Conservation (phyloP, 2,329 filamentous ascomycete species). For the Xylaria sp. region DNA sequence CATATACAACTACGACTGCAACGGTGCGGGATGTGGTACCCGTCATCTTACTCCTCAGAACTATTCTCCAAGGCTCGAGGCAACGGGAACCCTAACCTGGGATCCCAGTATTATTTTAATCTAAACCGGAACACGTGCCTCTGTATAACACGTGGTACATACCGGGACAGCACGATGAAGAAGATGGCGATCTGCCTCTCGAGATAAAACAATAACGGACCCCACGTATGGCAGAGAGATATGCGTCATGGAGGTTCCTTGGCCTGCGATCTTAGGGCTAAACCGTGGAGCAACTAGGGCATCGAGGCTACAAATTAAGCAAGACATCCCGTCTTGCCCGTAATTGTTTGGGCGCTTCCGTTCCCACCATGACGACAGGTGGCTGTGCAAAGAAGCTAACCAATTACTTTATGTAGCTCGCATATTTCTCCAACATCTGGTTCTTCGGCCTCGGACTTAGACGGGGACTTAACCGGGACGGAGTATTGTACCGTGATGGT, state of each 20-base stretch:
- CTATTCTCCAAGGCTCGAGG: background rate
- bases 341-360: background rate
- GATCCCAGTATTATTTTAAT: too few species aligned
- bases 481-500: too few species aligned
- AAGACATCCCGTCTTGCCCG: background rate
- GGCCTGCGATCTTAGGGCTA: background rate
- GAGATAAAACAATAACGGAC: background rate
- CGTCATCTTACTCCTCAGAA: background rate
- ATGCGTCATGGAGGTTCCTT: background rate
- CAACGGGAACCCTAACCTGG: background rate
- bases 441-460: background rate
- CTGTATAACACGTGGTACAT: too few species aligned
- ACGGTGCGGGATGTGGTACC: background rate
- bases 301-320: too few species aligned
- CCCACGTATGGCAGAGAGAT: background rate
- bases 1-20: background rate
- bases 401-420: too few species aligned
- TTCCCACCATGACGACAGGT: background rate
- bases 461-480: too few species aligned
- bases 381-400: background rate
- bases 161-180: too few species aligned
- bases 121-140: too few species aligned
- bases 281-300: background rate
- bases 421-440: background rate
- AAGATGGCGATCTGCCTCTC: too few species aligned